Conservation (phyloP, 257 asterid genomes). For the Nicotiana attenuata region DNA sequence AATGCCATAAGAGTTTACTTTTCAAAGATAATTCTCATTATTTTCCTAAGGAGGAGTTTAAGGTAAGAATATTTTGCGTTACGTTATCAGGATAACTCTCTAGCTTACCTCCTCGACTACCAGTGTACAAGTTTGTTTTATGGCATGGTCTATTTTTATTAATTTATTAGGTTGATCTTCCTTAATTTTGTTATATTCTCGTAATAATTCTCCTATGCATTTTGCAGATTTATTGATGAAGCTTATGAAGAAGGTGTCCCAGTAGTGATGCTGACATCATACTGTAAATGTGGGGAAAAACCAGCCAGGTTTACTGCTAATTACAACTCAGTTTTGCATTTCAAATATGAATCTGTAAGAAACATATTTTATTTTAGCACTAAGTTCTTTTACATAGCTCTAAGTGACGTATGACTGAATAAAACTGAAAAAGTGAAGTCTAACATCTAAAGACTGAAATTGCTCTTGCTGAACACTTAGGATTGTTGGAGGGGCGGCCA, state of each 20-base stretch:
- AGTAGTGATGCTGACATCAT: conserved; percentile 61
- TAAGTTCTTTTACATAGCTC: not conserved
- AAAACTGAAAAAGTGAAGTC: not conserved
- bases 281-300: conserved; percentile 61
- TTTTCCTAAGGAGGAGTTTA: not conserved
- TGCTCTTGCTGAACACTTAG: not conserved
- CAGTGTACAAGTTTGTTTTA: not conserved
- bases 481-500: too few relatives aligned
- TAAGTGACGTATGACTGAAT: not conserved
- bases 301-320: conserved; percentile 62
- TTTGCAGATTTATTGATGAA: conserved; percentile 68
- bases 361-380: not conserved
- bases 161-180: not conserved
- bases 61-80: not conserved
- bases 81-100: not conserved
- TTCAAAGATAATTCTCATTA: not conserved
- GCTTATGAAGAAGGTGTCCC: conserved; percentile 62
- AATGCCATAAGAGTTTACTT: not conserved
- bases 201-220: not conserved
- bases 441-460: not conserved
- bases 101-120: not conserved
- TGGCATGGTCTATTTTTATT: not conserved
- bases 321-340: not conserved
- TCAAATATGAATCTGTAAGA: not conserved
- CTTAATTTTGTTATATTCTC: not conserved